phyloP scores from a whole-genome alignment of 345 rosid species.

The Citrus inodora region DNA sequence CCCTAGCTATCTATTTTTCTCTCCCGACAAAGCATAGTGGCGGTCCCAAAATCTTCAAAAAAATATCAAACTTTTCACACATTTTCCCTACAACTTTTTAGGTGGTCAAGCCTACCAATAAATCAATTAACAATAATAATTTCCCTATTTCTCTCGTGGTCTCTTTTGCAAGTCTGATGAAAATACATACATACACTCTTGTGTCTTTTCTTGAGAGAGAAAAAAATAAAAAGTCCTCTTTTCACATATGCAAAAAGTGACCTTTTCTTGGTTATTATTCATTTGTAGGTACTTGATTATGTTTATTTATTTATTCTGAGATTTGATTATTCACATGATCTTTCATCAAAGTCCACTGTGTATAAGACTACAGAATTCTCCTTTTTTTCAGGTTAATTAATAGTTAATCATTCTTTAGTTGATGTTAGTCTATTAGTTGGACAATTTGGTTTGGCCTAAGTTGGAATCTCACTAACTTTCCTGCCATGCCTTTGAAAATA shows the following conservation, averaged over 20 bases:
- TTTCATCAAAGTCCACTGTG: background rate
- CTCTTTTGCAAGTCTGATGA: too few relatives aligned
- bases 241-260: slow-evolving; percentile 14
- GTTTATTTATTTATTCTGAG: background rate
- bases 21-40: slow-evolving; percentile 30
- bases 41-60: slow-evolving; percentile 2
- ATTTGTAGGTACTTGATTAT: background rate
- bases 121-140: slow-evolving; percentile 10
- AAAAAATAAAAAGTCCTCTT: background rate
- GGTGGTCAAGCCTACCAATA: slow-evolving; percentile 22
- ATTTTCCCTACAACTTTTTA: slow-evolving; percentile 12
- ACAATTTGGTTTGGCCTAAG: slow-evolving; percentile 6
- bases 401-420: slow-evolving; percentile 16
- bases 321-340: background rate
- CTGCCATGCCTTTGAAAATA: slow-evolving; percentile 7
- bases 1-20: background rate
- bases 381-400: slow-evolving; percentile 12
- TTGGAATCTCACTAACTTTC: slow-evolving; percentile 9
- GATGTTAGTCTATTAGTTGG: slow-evolving; percentile 18
- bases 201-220: slow-evolving; percentile 9
- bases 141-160: background rate
- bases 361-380: background rate
- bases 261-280: background rate
- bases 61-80: background rate
- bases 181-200: background rate